These are phyloP conservation scores for Niveomyces coronatus DNA, from an alignment of 2,329 filamentous ascomycete genomes.

Conservation along the genomic window DNA sequence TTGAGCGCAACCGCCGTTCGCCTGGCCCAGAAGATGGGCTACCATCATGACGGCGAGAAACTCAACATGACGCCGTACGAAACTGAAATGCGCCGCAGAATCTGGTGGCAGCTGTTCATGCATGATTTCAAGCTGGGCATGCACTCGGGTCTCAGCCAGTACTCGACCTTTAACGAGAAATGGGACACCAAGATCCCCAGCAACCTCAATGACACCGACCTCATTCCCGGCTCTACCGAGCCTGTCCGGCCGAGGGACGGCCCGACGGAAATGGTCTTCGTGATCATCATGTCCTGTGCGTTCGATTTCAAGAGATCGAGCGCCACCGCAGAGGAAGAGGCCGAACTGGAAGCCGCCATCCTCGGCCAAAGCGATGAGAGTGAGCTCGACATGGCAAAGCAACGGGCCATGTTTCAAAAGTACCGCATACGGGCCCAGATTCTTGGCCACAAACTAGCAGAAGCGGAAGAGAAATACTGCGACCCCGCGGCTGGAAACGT, in stretches of 20 bases:
- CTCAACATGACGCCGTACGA: constrained; percentile 51
- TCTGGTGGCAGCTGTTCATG: constrained; percentile 57
- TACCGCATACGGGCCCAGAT: constrained; percentile 32
- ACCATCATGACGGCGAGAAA: constrained; percentile 50
- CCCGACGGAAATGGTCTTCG: constrained; percentile 52
- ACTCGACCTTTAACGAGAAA: constrained; percentile 31
- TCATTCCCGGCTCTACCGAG: constrained; percentile 42
- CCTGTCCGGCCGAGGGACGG: constrained; percentile 42
- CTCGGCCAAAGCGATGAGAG: constrained; percentile 30
- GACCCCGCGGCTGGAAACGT: constrained; percentile 42
- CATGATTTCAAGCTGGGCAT: constrained; percentile 47
- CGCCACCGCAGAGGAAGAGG: constrained; percentile 26
- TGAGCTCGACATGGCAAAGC: constrained; percentile 18
- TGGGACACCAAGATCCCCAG: constrained; percentile 47
- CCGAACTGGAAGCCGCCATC: constrained; percentile 39
- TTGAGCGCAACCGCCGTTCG: constrained; percentile 50
- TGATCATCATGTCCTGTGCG: constrained; percentile 39
- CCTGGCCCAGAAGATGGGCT: constrained; percentile 57
- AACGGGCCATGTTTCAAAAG: constrained; percentile 26
- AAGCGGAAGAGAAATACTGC: constrained; percentile 38
- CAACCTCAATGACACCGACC: constrained; percentile 49
- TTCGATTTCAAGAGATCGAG: constrained; percentile 30
- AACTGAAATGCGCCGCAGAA: constrained; percentile 54
- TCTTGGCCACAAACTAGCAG: constrained; percentile 32
- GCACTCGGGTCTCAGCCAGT: constrained; percentile 45